Conservation (phyloP, 495 filamentous ascomycete genomes). For the Penicillium lagena region DNA sequence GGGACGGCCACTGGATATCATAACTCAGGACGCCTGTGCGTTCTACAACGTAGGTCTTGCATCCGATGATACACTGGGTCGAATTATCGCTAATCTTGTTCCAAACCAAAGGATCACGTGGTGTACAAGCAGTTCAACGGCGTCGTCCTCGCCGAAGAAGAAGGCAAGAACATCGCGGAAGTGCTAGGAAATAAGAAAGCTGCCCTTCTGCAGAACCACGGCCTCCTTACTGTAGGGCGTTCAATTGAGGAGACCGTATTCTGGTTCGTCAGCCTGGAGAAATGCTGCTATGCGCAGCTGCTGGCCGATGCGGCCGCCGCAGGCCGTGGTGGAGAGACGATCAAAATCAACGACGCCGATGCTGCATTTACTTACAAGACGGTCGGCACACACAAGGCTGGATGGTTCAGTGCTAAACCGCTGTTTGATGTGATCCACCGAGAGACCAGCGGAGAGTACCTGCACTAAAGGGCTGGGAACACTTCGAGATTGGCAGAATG, state of each 20-base stretch:
- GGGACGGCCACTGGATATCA: constrained; percentile 62
- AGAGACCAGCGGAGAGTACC: constrained; percentile 55
- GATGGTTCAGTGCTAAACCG: constrained; percentile 70
- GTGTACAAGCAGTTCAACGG: constrained; percentile 65
- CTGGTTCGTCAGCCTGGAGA: constrained; percentile 72
- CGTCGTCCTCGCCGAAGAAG: constrained; percentile 63
- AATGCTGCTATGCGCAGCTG: constrained; percentile 69
- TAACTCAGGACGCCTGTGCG: constrained; percentile 63
- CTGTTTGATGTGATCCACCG: constrained; percentile 66
- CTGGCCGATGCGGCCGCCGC: constrained; percentile 68
- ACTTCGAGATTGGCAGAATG: too few relatives aligned
- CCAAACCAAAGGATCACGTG: constrained; percentile 45
- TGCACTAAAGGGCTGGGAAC: constrained; percentile 26
- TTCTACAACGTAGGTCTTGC: constrained; percentile 48
- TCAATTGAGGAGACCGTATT: constrained; percentile 57
- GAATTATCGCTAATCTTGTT: constrained; percentile 15
- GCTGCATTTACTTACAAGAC: constrained; percentile 61
- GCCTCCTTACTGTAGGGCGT: constrained; percentile 50
- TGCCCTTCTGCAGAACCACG: constrained; percentile 66
- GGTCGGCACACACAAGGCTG: constrained; percentile 54
- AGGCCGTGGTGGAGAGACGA: constrained; percentile 54
- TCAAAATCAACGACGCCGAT: constrained; percentile 63
- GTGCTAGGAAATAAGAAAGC: constrained; percentile 63
- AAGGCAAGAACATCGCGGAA: constrained; percentile 62
- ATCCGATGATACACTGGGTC: not conserved